Conservation (phyloP, 2,329 filamentous ascomycete genomes). For the Trichoderma afroharzianum region DNA sequence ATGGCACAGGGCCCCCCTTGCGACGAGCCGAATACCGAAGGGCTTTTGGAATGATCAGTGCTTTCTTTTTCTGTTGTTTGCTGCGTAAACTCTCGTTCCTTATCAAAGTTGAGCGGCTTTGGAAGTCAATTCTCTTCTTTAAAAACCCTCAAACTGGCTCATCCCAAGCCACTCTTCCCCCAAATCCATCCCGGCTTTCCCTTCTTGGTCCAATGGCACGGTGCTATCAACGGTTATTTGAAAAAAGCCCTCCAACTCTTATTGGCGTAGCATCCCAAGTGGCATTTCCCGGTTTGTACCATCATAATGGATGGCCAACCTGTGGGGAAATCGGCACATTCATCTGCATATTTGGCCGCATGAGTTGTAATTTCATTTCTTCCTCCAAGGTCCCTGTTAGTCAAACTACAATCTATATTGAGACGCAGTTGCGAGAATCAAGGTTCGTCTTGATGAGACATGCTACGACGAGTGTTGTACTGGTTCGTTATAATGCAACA, state of each 20-base stretch:
- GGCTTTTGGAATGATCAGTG: neutral
- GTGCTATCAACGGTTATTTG: conserved; percentile 12
- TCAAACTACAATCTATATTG: neutral
- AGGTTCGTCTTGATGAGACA: neutral
- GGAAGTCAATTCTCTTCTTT: neutral
- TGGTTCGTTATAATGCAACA: neutral
- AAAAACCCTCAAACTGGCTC: neutral
- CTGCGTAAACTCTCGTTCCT: neutral
- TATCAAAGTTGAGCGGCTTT: neutral
- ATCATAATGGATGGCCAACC: neutral
- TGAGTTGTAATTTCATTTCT: neutral
- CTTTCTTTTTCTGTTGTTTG: neutral
- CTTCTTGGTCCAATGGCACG: neutral
- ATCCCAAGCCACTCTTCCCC: neutral
- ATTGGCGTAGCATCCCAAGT: neutral
- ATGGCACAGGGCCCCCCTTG: neutral
- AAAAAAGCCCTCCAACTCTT: conserved; percentile 6
- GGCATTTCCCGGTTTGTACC: neutral
- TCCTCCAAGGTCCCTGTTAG: neutral
- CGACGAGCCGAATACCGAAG: neutral
- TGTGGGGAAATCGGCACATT: conserved; percentile 6
- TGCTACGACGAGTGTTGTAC: neutral
- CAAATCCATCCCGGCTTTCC: neutral
- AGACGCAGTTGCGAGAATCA: neutral
- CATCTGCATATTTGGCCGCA: neutral